phyloP scores from a whole-genome alignment of 495 filamentous ascomycete genomes.

The Tuber aestivum region DNA sequence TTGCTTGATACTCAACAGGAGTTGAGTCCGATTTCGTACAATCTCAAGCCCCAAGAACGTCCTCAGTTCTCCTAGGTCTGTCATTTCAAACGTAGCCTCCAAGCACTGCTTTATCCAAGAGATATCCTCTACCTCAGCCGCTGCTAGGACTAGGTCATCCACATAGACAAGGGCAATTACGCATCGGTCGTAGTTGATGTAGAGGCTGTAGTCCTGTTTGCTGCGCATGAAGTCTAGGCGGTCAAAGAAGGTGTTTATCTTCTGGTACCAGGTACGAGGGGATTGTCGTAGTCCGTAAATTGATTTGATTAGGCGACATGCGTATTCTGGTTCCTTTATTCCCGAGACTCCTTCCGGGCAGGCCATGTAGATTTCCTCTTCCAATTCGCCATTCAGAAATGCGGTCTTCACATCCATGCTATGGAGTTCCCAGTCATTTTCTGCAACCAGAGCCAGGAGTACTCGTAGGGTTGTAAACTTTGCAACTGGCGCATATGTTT shows the following conservation, averaged over 20 bases:
- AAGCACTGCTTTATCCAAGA: not conserved
- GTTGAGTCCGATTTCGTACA: not conserved
- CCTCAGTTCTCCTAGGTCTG: not conserved
- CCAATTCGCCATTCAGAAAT: not conserved
- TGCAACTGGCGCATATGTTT: not conserved
- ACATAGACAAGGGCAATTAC: not conserved
- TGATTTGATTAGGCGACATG: not conserved
- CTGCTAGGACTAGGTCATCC: not conserved
- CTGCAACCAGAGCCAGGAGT: not conserved
- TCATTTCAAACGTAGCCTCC: not conserved
- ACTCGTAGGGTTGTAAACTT: not conserved
- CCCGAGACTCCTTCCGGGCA: not conserved
- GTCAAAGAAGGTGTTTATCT: not conserved
- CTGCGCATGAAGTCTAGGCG: not conserved
- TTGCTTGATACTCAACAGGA: accelerated
- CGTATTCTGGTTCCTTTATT: no score
- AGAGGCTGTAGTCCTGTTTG: not conserved
- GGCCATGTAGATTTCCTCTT: not conserved
- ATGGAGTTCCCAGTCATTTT: not conserved
- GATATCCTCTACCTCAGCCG: not conserved
- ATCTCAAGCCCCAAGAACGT: not conserved
- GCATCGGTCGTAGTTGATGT: not conserved
- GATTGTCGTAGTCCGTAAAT: not conserved
- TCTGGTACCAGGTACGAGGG: not conserved
- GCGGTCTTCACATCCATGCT: no score